These are phyloP conservation scores for Berkeleyomyces basicola DNA, from an alignment of 2,329 filamentous ascomycete species.

Conservation along the genomic window DNA sequence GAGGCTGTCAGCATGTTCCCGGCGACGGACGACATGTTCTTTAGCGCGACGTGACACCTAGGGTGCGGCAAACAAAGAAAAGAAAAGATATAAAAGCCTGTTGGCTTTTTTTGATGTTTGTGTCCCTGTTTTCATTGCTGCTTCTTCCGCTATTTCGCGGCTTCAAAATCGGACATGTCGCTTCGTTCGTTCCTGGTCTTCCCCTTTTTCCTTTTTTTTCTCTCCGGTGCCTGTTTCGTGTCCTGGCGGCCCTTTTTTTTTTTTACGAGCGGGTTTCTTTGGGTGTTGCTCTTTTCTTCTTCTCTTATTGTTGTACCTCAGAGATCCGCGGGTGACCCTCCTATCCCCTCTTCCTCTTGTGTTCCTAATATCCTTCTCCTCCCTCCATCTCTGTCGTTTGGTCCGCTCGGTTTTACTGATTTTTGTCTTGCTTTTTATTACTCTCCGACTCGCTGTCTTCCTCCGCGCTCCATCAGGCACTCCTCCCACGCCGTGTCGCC, in stretches of 20 bases:
- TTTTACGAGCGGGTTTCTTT: neutral
- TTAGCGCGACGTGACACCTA: slow-evolving; percentile 22
- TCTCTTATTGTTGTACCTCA: neutral
- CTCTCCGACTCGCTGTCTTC: neutral
- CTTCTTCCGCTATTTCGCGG: neutral
- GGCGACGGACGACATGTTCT: slow-evolving; percentile 35
- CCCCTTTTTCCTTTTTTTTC: neutral
- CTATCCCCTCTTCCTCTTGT: neutral
- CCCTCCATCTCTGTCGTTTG: neutral
- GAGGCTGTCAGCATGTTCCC: slow-evolving; percentile 35
- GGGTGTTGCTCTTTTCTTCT: neutral
- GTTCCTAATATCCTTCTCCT: neutral
- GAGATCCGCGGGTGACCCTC: neutral
- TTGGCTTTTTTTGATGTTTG: neutral
- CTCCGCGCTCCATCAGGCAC: no score
- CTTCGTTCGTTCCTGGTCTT: neutral
- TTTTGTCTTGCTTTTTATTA: slow-evolving; percentile 2
- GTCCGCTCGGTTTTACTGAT: neutral
- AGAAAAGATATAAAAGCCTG: neutral
- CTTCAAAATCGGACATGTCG: neutral
- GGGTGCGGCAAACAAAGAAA: neutral
- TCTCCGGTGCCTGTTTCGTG: neutral
- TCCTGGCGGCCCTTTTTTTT: neutral
- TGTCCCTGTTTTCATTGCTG: neutral
- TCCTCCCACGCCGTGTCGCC: neutral